Conservation (phyloP, 305 asterid species). For the Withania somnifera region DNA sequence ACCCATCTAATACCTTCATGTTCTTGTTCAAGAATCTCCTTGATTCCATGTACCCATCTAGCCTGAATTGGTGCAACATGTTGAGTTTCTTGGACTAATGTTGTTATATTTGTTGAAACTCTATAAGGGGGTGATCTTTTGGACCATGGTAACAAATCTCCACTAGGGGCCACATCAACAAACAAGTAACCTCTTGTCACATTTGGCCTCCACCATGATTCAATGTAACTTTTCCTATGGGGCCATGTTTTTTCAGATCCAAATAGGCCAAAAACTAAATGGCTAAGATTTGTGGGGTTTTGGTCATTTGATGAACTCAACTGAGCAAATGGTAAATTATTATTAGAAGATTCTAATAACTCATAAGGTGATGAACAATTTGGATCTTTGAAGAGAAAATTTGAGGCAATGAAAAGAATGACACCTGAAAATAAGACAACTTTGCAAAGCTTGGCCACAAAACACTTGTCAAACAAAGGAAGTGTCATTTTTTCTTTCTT, state of each 20-base stretch:
- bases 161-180: constrained; percentile 31
- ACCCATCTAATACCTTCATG: constrained; percentile 19
- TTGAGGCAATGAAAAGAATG: background rate
- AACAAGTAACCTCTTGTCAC: constrained; percentile 27
- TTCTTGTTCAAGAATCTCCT: constrained; percentile 10
- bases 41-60: constrained; percentile 11
- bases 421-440: background rate
- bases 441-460: background rate
- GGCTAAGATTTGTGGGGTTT: constrained; percentile 30
- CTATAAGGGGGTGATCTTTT: constrained; percentile 28
- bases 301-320: background rate
- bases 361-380: background rate
- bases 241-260: constrained; percentile 41
- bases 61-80: constrained; percentile 5
- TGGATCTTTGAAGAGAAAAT: background rate
- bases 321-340: background rate
- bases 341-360: too few species aligned
- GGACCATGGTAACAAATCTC: constrained; percentile 47
- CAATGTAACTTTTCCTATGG: constrained; percentile 21
- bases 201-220: constrained; percentile 56
- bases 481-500: background rate
- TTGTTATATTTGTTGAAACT: constrained; percentile 10
- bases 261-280: constrained; percentile 38
- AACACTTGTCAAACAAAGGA: background rate
- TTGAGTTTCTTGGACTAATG: background rate